Base-by-base conservation (phyloP, 2,329 filamentous ascomycete genomes). In the Colletotrichum melonis region DNA sequence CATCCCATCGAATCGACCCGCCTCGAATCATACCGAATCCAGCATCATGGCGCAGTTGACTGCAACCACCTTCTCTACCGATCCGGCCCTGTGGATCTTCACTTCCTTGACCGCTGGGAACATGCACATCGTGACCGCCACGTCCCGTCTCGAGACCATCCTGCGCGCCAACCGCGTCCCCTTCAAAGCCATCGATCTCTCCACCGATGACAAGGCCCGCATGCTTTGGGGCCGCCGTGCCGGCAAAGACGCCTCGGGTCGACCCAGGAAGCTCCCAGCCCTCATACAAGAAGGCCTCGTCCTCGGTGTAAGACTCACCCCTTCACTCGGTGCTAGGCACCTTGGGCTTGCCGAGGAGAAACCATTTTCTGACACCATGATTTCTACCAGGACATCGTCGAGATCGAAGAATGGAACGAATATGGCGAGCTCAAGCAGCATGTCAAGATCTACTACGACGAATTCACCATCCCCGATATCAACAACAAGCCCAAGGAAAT, bases 401-500 rank as follows among this genome's bases (percentile, higher is more conserved):
- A 98, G 83, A 91, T 98, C 75, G 97, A 99, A 84, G 97, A 99
- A 81, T 98, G 96, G 97, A 99, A 99, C 86, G 97, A 99, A 82
- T 98, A 97, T 83, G 95, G 95, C 83, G 96, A 98, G 84, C 90
- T 99, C 74, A 95, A 95, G 82, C 91, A 96, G 83, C 93, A 96
- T 78, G 91, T 98, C 78, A 91, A 88, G 74, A 90, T 93, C 77
- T 90, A 89, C 83, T 89, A 89, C 81, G 90, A 92, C 84, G 89
- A 91, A 76, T 86, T 85, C 78, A 91, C 89, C 62, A 89, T 90
- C 76, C 88, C 89, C 42, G 81, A 86, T 80, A 87, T 89, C 83
- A 81, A 86, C 84, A 82, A 89, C 77, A 86, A 87, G 65, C 86
- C 87, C 19, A 84, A 86, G 57, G 82, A 84, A 46, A 81, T 82